Evolutionary conservation across 768 basidiomycete species (phyloP), one percentile per base, ranked within the genome.

Genomic region (Collybia nuda): DNA sequence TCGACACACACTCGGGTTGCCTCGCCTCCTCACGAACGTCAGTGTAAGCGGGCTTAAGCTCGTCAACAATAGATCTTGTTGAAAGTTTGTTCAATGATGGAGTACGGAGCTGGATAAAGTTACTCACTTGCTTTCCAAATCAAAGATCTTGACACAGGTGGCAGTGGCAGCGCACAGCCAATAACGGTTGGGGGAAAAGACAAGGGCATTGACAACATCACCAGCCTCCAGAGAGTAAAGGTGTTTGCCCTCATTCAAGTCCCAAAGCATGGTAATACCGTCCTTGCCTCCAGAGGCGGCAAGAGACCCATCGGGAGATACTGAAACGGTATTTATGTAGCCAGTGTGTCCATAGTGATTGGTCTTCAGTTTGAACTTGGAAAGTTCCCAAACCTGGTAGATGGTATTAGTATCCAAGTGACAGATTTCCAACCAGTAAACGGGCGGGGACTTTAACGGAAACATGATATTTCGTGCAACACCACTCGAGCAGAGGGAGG

Each of bases 301-400:
- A 65, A 99, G 85, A 21, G 97, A 99, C 57, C 97, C 97, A 67
- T 99, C 97, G 47, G 97, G 97, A 32, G 97, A 99, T 53, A 99
- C 95, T 53, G 97, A 94, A 66, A 99, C 75, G 62, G 96, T 94
- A 81, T 94, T 98, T 74, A 99, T 94, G 81, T 98, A 98, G 56
- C 96, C 97, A 44, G 91, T 96, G 82, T 99, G 97, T 59, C 97
- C 97, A 68, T 92, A 93, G 81, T 99, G 97, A 84, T 98, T 98
- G 75, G 97, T 98, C 84, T 94, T 93, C 70, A 99, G 84, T 79
- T 99, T 98, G 87, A 98, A 98, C 76, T 98, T 97, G 70, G 91
- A 91, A 54, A 98, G 88, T 72, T 99, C 97, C 97, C 97, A 99
- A 61, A 99, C 97, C 96, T 99, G 57, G 26, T 40, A 54, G 35